Base-by-base conservation (phyloP, 192 early-diverging fungal species). In the Umbelopsis vinacea region DNA sequence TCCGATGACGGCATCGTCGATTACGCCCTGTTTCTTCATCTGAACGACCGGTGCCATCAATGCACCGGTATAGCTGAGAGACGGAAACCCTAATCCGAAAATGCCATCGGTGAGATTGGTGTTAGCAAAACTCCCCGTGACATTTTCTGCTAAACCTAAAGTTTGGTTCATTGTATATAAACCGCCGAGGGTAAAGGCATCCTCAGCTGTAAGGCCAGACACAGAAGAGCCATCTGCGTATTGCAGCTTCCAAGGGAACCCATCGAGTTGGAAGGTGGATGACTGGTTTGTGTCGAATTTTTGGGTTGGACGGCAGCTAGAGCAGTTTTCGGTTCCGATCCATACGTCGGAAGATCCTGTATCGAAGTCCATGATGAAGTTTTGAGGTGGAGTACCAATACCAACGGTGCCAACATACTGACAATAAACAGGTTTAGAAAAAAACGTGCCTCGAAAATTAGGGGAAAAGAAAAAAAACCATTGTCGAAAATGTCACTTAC, bases 271-370 rank as follows among this genome's bases (percentile, higher is more conserved):
- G 22, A 76, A 54, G 0, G 80, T 84, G 0, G 72, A 74, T 0
- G 84, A 84, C 10, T 71, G 6, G 0, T 47, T 70, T 4, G 78
- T 68, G 9, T 75, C 68, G 11, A 81, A 75, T 22, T 46, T 66
- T n/a, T 72, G 63, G 38, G 74, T 79, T 4, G 54, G 68, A 5
- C 67, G 67, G 21, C 74, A 68, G 10, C 54, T 78, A 26, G 45
- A 72, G 55, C 85, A 87, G 0, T 71, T 63, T 11, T 66, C 47
- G 48, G 75, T 68, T 8, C 83, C 75, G 29, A 87, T 67, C 92
- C 92, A 93, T 40, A 93, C 74, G 76, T 91, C 89, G n/a, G 87
- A 79, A 33, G 88, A 90, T 12, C 92, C 92, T 0, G 92, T 93
- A 71, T 93, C 92, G 68, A 93, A 90, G 38, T 86, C 87, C 72